Percentiles rank a stretch among this genome's conserved stretches.
phyloP scores from a whole-genome alignment of 352 stramenopile genomes.

The Pythium pyrilobum region DNA sequence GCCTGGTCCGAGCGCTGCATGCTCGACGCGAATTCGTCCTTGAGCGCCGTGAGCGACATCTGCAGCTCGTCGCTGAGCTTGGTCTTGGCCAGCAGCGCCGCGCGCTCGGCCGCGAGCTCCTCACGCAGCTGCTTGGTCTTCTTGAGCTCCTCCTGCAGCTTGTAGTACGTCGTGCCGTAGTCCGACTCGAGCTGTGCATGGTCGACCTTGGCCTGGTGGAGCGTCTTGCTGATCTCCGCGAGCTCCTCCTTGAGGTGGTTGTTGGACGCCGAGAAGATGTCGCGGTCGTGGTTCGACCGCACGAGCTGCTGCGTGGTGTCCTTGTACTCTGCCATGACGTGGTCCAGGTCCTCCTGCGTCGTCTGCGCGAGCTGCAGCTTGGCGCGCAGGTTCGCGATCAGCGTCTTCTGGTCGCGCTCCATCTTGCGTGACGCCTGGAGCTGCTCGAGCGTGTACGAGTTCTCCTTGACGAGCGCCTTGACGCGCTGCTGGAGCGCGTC shows the following conservation, averaged over 20 bases:
- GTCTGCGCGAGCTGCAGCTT: constrained; percentile 67
- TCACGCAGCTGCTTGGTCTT: constrained; percentile 37
- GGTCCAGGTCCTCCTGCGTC: constrained; percentile 64
- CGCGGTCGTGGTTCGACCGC: constrained; percentile 62
- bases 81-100: constrained; percentile 40
- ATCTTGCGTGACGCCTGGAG: constrained; percentile 59
- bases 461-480: constrained; percentile 73
- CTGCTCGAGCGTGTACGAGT: constrained; percentile 72
- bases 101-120: constrained; percentile 35
- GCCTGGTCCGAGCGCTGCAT: constrained; percentile 60
- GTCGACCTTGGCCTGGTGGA: constrained; percentile 61
- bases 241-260: constrained; percentile 75
- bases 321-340: constrained; percentile 48
- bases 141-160: constrained; percentile 68
- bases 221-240: constrained; percentile 50
- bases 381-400: constrained; percentile 49
- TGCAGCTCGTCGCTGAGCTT: constrained; percentile 49
- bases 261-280: constrained; percentile 73
- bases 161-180: constrained; percentile 57
- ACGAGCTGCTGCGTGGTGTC: constrained; percentile 64
- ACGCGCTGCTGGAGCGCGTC: constrained; percentile 71
- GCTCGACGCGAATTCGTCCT: constrained; percentile 52
- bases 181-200: constrained; percentile 71
- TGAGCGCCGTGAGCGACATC: constrained; percentile 47
- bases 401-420: constrained; percentile 71